phyloP scores from a whole-genome alignment of 176 grass and related monocot genomes.

The Oryza coarctata region DNA sequence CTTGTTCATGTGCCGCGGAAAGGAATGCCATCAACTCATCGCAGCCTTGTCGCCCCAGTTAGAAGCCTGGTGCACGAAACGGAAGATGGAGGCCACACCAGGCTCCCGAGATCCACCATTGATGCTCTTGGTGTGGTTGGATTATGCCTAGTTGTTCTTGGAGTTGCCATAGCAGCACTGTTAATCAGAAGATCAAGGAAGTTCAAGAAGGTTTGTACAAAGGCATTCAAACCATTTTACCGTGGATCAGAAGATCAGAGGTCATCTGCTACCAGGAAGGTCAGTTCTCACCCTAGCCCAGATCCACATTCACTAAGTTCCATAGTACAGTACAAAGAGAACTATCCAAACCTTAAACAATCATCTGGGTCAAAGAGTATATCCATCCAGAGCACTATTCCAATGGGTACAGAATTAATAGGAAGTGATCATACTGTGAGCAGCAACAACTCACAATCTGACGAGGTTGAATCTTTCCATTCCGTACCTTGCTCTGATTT shows the following conservation, averaged over 20 bases:
- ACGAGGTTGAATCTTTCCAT: slow-evolving; percentile 67
- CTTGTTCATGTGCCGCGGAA: not conserved
- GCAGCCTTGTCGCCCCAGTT: not conserved
- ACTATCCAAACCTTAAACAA: not conserved
- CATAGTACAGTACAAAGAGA: slow-evolving; percentile 47
- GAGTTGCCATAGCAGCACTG: not conserved
- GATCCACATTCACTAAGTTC: slow-evolving; percentile 61
- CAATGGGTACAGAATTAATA: slow-evolving; percentile 15
- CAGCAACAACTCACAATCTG: slow-evolving; percentile 25
- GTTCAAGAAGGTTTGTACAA: not conserved
- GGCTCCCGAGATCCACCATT: not conserved
- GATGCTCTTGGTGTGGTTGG: slow-evolving; percentile 23
- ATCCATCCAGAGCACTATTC: slow-evolving; percentile 23
- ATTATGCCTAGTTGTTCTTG: slow-evolving; percentile 31
- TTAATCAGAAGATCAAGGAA: slow-evolving; percentile 32
- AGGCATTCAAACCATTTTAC: slow-evolving; percentile 9
- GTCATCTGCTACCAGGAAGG: slow-evolving; percentile 58
- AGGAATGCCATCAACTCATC: slow-evolving; percentile 2
- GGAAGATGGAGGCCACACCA: slow-evolving; percentile 3
- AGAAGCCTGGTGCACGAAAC: not conserved
- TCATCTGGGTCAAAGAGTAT: slow-evolving; percentile 23
- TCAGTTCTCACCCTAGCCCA: slow-evolving; percentile 77
- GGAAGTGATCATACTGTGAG: slow-evolving; percentile 6
- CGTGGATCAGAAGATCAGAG: slow-evolving; percentile 36
- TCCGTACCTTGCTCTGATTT: slow-evolving; percentile 36